Evolutionary conservation across 2,329 filamentous ascomycete genomes (phyloP).

Genomic region (Huntiella omanensis): DNA sequence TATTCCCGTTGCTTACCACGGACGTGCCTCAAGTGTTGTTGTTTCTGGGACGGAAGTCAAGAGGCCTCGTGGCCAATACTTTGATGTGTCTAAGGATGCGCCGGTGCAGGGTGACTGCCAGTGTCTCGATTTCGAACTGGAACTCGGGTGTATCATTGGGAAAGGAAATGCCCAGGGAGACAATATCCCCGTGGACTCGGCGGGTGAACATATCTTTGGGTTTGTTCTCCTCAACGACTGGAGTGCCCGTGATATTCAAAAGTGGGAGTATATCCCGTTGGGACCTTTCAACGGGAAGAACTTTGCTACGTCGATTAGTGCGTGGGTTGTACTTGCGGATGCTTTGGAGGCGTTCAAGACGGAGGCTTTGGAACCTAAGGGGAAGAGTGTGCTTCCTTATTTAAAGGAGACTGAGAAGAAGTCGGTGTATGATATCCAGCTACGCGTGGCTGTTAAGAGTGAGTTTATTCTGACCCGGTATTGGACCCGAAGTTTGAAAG

Average conservation of each 20-base stretch:
- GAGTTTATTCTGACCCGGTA: slow-evolving; percentile 3
- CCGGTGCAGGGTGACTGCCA: slow-evolving; percentile 5
- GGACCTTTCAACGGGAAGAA: slow-evolving; percentile 40
- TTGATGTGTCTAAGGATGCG: slow-evolving; percentile 16
- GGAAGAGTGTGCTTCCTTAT: slow-evolving; percentile 13
- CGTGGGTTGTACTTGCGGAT: slow-evolving; percentile 38
- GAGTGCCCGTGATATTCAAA: slow-evolving; percentile 37
- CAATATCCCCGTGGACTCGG: slow-evolving; percentile 40
- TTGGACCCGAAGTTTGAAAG: too few species aligned
- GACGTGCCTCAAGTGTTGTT: slow-evolving; percentile 50
- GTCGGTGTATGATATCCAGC: slow-evolving; percentile 11
- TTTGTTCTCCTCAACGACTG: slow-evolving; percentile 42
- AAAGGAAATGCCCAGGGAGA: slow-evolving; percentile 40
- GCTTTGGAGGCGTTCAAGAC: slow-evolving; percentile 21
- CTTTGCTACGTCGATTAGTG: slow-evolving; percentile 34
- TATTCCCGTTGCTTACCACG: slow-evolving; percentile 56
- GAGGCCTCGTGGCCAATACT: slow-evolving; percentile 49
- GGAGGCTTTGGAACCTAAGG: slow-evolving; percentile 9
- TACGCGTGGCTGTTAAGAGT: slow-evolving; percentile 12
- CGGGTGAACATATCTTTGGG: slow-evolving; percentile 51
- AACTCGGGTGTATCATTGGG: slow-evolving; percentile 50
- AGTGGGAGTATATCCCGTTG: slow-evolving; percentile 34
- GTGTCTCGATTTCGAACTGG: slow-evolving; percentile 48
- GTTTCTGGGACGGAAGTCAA: slow-evolving; percentile 49
- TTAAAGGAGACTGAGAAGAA: slow-evolving; percentile 7